Base-by-base conservation (phyloP, 169 alveolate species). In the Prorocentrum cordatum region DNA sequence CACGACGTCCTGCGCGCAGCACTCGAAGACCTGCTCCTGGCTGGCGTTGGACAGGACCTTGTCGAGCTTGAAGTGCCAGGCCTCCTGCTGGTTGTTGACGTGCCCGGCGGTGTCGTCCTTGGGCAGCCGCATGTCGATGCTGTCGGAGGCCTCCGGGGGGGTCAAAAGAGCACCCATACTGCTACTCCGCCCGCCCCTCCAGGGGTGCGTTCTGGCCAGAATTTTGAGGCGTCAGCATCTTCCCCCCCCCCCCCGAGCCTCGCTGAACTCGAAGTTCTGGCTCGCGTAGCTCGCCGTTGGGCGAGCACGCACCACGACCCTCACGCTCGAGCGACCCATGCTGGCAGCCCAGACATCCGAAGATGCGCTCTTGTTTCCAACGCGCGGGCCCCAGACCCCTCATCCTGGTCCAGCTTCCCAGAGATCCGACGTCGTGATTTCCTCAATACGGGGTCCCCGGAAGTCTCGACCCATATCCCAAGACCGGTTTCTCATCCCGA, bases 261-360 rank as follows among this genome's bases (percentile, higher is more conserved):
- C 91, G 39, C 64, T 67, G 38, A 82, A 64, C 80, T 82, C 58
- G 75, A 82, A 82, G 33, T 61, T 29, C 39, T 95, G 93, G 61
- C 93, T 92, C 10, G 97, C 96, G 68, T 93, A 94, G 59, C 79
- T 84, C 14, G 94, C 94, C 24, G 96, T 95, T 32, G 97, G 97
- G 47, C 98, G 94, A 32, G 97, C 94, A 26, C 98, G 93, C 50
- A 96, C 94, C 29, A 96, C 95, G 18, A 96, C 98, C 79, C 94
- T 93, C 79, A 96, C 96, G 70, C 95, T 80, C 88, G 88, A 59
- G 88, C 88, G 88, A 75, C 88, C 88, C 59, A 20, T 9, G 79
- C 32, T 33, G 12, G 22, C 20, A 47, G 61, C 22, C 22, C 20
- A 47, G 61, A n/a, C n/a, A n/a, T n/a, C n/a, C n/a, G n/a, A n/a